phyloP scores from a whole-genome alignment of 192 early-diverging fungal species.

The Coemansia javaensis region DNA sequence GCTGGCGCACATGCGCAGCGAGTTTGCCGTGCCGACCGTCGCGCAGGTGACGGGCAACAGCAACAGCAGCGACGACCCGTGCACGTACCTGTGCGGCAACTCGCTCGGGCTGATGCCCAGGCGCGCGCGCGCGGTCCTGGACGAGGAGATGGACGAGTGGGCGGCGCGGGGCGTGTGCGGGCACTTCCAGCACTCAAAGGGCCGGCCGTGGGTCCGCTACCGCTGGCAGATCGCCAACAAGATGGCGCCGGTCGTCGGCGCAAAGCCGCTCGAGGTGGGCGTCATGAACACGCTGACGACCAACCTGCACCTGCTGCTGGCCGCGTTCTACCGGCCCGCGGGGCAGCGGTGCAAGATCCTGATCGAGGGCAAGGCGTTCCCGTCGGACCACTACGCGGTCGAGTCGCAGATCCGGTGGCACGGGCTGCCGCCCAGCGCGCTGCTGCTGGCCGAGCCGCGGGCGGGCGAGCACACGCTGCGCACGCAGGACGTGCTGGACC shows the following conservation, averaged over 20 bases:
- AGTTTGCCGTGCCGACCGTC: constrained; percentile 67
- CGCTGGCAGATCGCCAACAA: constrained; percentile 71
- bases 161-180: constrained; percentile 76
- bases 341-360: constrained; percentile 71
- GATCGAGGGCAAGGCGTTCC: constrained; percentile 90
- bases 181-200: constrained; percentile 79
- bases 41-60: constrained; percentile 38
- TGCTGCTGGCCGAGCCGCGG: constrained; percentile 73
- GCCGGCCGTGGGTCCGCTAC: constrained; percentile 81
- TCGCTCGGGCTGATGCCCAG: constrained; percentile 86
- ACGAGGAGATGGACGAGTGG: constrained; percentile 91
- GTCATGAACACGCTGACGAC: constrained; percentile 91
- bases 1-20: constrained; percentile 54
- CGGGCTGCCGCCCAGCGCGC: constrained; percentile 59
- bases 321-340: constrained; percentile 90
- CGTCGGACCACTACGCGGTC: constrained; percentile 91
- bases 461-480: constrained; percentile 64
- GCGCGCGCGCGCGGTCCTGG: constrained; percentile 58
- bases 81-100: constrained; percentile 90
- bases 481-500: constrained; percentile 75
- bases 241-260: constrained; percentile 76
- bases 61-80: constrained; percentile 22
- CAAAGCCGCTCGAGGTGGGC: constrained; percentile 62
- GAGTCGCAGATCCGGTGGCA: constrained; percentile 87
- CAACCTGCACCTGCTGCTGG: constrained; percentile 87